Evolutionary conservation across 495 filamentous ascomycete species (phyloP), one percentile per base, ranked within the genome.

Genomic region (Penicillium odoratum): DNA sequence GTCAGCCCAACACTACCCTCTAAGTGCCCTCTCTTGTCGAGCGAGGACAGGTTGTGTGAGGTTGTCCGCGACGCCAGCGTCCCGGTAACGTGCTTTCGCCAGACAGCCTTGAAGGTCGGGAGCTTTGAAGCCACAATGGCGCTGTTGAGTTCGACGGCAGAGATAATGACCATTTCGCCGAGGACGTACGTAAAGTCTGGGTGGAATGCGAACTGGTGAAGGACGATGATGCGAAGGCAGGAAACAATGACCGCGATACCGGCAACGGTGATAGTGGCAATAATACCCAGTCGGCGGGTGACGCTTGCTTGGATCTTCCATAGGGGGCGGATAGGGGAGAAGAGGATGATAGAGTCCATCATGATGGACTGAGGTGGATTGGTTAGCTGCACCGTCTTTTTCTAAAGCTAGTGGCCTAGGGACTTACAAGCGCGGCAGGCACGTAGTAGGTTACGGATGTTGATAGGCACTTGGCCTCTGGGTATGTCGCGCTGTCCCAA

Each of bases 111-210:
- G 18, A 48, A 13, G 4, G 46, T 28, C 10, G 46, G 46, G 18
- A 30, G 1, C 3, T 26, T 48, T 48, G 46, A 16, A 9, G 28
- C 18, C 4, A 28, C 28, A 9, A 48, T 26, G 21, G 21, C 46
- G 46, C 4, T 21, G 25, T 48, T 48, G 2, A 48, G 46, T 21
- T 48, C 46, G 46, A 48, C 9, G 18, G 46, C 46, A 2, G 46
- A 48, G 28, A 48, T 29, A 30, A 48, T 48, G 46, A 48, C 46
- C 46, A 48, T 48, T 26, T 29, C n/a, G 16, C 46, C 46, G 46
- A 48, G 18, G 25, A 28, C 28, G n/a, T 26, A 48, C 13, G 46
- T 48, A 11, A 48, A 48, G 7, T 48, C 46, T 21, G 21, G 46
- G 28, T 29, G 26, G 1, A 26, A 16, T 48, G 46, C 21, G 25